Base-by-base conservation (phyloP, 2,329 filamentous ascomycete species). In the Sporothrix inflata region DNA sequence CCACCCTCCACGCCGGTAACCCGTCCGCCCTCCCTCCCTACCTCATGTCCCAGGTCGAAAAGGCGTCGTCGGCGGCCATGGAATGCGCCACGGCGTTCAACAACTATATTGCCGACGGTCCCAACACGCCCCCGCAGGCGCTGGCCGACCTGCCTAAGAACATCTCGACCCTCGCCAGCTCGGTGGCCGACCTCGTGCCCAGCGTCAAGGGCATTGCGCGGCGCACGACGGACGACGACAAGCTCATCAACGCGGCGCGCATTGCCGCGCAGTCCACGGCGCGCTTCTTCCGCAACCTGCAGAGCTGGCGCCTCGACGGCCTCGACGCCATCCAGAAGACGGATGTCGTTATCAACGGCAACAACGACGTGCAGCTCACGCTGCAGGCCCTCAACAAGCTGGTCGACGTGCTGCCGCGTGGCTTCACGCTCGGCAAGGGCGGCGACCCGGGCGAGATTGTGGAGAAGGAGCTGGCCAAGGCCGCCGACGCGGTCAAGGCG, bases 81-180 rank as follows among this genome's bases (percentile, higher is more conserved):
- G 96, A 99, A 80, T 99, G 99, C 82, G 96, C 95, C 1, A 98
- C 95, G 0, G 91, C 96, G 0, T 99, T 98, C 86, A 99, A 98
- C 85, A 97, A 97, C 82, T 98, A 97, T 81, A 97, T 99, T 77
- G 96, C 95, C 8, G 96, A 99, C 79, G 96, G 96, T 0, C 94
- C 95, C 5, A 97, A 94, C 81, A 94, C 93, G 79, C 91, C 90
- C 11, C 92, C 1, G 19, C 30, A 63, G 19, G 75, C 73, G 5
- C 73, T 76, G 49, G 73, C 75, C 3, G 94, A 97, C 73, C 92
- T 99, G 74, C 98, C 98, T 81, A 94, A 94, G 79, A 93, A 94
- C 0, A 92, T 97, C 77, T 96, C 94, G 78, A 89, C 94, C 69
- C 98, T 98, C 81, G 88, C 96, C 0, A 93, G 94, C 24, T 93